These are phyloP conservation scores for Kingdonia uniflora DNA, from an alignment of 164 flowering plant genomes.

Conservation along the genomic window DNA sequence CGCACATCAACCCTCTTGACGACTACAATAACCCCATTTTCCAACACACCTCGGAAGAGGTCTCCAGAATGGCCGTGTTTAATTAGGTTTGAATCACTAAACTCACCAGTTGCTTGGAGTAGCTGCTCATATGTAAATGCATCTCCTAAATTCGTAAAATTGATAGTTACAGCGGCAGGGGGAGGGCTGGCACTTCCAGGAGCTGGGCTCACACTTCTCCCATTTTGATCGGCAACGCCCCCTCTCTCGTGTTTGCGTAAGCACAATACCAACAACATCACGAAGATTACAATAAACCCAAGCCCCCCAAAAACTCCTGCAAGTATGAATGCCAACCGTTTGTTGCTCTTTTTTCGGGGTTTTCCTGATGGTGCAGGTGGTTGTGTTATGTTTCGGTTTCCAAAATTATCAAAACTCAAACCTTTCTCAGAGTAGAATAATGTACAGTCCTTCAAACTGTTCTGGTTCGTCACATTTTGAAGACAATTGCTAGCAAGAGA, in stretches of 20 bases:
- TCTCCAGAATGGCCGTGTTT: slow-evolving; percentile 93
- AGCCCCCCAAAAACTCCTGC: slow-evolving; percentile 65
- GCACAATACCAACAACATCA: slow-evolving; percentile 24
- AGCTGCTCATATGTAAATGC: slow-evolving; percentile 66
- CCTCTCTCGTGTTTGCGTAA: slow-evolving; percentile 24
- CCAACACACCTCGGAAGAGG: slow-evolving; percentile 60
- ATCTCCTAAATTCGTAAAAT: slow-evolving; percentile 58
- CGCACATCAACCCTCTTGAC: slow-evolving; percentile 56
- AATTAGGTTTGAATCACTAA: slow-evolving; percentile 61
- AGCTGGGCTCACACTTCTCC: slow-evolving; percentile 34
- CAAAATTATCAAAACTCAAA: slow-evolving; percentile 58
- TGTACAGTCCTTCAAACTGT: slow-evolving; percentile 36
- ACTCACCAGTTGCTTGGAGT: slow-evolving; percentile 56
- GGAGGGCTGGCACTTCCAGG: slow-evolving; percentile 30
- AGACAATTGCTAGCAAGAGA: slow-evolving; percentile 62
- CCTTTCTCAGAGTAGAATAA: slow-evolving; percentile 52
- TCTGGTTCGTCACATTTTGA: slow-evolving; percentile 43
- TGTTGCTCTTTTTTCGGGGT: slow-evolving; percentile 22
- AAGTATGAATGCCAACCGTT: slow-evolving; percentile 30
- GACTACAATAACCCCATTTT: slow-evolving; percentile 50
- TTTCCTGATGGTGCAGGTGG: slow-evolving; percentile 14
- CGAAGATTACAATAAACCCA: slow-evolving; percentile 40
- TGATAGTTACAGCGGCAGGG: slow-evolving; percentile 30
- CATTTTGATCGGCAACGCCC: slow-evolving; percentile 35
- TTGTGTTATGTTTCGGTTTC: slow-evolving; percentile 31